Conservation (phyloP, 441 rosid genomes). For the Gossypium gossypioides region DNA sequence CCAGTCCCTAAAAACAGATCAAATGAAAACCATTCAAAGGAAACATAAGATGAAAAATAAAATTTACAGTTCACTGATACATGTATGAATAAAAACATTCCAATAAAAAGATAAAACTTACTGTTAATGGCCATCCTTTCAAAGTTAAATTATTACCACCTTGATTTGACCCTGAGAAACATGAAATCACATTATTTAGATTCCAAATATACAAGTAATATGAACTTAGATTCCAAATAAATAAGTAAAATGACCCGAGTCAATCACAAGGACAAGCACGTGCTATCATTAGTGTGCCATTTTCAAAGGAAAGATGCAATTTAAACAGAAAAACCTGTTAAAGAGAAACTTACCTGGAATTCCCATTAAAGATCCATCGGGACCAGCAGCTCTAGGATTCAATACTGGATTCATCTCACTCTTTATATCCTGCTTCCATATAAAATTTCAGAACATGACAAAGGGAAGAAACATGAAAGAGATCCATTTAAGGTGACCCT, state of each 20-base stretch:
- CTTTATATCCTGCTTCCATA: slow-evolving; percentile 67
- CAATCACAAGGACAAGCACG: neutral
- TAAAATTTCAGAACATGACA: slow-evolving; percentile 14
- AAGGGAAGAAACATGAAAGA: neutral
- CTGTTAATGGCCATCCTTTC: slow-evolving; percentile 94
- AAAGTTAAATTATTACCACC: slow-evolving; percentile 69
- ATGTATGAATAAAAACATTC: neutral
- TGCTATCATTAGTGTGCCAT: neutral
- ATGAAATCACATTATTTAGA: slow-evolving; percentile 1
- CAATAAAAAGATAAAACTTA: slow-evolving; percentile 29
- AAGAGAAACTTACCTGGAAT: slow-evolving; percentile 48
- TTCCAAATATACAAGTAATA: neutral
- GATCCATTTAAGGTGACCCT: slow-evolving; percentile 15
- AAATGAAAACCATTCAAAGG: slow-evolving; percentile 5
- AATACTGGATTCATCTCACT: slow-evolving; percentile 72
- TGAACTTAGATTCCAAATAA: neutral
- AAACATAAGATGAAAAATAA: neutral
- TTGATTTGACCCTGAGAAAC: slow-evolving; percentile 71
- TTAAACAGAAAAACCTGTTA: neutral
- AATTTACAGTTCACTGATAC: neutral
- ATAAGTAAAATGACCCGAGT: neutral
- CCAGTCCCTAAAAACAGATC: slow-evolving; percentile 46
- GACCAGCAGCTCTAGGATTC: slow-evolving; percentile 65
- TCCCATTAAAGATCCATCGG: slow-evolving; percentile 79
- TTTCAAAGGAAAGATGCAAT: slow-evolving; percentile 7